Percentiles rank a stretch among this genome's conserved stretches.
These are phyloP conservation scores for Aspergillus fumigatiaffinis DNA, from an alignment of 2,329 filamentous ascomycete species.

Conservation along the genomic window DNA sequence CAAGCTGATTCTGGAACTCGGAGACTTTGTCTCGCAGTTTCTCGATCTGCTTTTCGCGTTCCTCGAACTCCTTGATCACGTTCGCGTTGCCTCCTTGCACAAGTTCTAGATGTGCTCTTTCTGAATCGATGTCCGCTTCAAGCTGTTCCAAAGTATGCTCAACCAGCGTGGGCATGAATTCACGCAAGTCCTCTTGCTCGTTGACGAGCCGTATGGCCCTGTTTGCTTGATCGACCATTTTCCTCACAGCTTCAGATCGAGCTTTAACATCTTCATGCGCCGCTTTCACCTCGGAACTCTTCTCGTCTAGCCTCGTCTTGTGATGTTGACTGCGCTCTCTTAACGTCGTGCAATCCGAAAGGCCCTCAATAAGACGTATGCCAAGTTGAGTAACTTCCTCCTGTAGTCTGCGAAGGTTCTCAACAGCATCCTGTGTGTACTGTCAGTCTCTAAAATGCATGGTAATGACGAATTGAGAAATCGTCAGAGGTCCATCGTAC, in stretches of 20 bases:
- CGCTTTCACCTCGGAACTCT: constrained; percentile 38
- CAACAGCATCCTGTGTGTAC: constrained; percentile 51
- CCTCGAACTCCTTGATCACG: constrained; percentile 73
- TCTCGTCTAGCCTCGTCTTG: constrained; percentile 42
- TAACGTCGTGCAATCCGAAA: constrained; percentile 73
- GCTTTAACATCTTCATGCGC: constrained; percentile 36
- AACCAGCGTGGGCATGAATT: constrained; percentile 44
- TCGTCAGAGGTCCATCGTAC: constrained; percentile 33
- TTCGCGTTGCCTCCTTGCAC: constrained; percentile 74
- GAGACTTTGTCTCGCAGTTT: constrained; percentile 59
- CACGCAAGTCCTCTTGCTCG: constrained; percentile 23
- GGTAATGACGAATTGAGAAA: constrained; percentile 1
- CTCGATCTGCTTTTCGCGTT: constrained; percentile 66
- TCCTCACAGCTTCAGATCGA: constrained; percentile 12
- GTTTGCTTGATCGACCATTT: constrained; percentile 14
- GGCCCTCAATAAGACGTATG: constrained; percentile 70
- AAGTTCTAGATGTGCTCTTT: constrained; percentile 71
- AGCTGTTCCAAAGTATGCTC: constrained; percentile 60
- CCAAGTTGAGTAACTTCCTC: constrained; percentile 65
- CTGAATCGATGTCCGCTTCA: constrained; percentile 68
- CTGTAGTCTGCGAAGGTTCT: constrained; percentile 59
- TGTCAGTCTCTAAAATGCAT: background rate
- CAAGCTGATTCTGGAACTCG: constrained; percentile 53
- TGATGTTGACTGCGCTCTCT: constrained; percentile 62
- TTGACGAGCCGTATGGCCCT: constrained; percentile 10